Conservation (phyloP, 2,329 filamentous ascomycete genomes). For the Pseudopyricularia javanii region DNA sequence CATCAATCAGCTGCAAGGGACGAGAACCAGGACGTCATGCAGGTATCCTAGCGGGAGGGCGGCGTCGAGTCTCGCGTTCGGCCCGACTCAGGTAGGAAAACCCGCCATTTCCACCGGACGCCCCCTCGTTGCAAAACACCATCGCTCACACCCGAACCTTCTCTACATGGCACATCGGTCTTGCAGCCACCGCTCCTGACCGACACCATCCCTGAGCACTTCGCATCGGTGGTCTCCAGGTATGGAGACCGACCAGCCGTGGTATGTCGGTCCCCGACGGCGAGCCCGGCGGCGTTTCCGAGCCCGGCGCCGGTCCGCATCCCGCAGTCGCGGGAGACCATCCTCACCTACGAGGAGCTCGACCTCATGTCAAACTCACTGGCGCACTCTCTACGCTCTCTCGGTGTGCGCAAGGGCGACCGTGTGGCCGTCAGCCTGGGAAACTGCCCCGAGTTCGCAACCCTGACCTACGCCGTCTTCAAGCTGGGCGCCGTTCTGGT, state of each 20-base stretch:
- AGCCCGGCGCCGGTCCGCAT: slow-evolving; percentile 30
- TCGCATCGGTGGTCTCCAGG: slow-evolving; percentile 48
- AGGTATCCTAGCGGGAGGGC: neutral
- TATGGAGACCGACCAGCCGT: slow-evolving; percentile 54
- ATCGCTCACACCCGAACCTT: too few species aligned
- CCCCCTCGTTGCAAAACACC: too few species aligned
- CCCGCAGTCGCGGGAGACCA: slow-evolving; percentile 45
- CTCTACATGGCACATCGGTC: neutral
- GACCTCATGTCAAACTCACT: slow-evolving; percentile 48
- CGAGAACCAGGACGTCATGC: neutral
- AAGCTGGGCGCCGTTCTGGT: slow-evolving; percentile 58
- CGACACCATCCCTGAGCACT: slow-evolving; percentile 62
- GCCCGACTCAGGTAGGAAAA: neutral
- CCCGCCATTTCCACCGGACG: neutral
- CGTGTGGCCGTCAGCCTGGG: slow-evolving; percentile 66
- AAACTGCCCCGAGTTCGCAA: slow-evolving; percentile 70
- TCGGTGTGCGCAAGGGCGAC: slow-evolving; percentile 57
- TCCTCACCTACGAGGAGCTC: slow-evolving; percentile 53
- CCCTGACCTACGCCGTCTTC: slow-evolving; percentile 62
- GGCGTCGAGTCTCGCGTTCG: neutral
- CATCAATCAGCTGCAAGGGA: too few species aligned
- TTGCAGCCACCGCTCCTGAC: slow-evolving; percentile 51
- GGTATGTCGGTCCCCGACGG: slow-evolving; percentile 32
- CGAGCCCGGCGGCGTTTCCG: slow-evolving; percentile 9
- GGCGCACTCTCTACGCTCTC: slow-evolving; percentile 52